phyloP scores from a whole-genome alignment of 108 stramenopile genomes.

The Discostella stelligeroides region DNA sequence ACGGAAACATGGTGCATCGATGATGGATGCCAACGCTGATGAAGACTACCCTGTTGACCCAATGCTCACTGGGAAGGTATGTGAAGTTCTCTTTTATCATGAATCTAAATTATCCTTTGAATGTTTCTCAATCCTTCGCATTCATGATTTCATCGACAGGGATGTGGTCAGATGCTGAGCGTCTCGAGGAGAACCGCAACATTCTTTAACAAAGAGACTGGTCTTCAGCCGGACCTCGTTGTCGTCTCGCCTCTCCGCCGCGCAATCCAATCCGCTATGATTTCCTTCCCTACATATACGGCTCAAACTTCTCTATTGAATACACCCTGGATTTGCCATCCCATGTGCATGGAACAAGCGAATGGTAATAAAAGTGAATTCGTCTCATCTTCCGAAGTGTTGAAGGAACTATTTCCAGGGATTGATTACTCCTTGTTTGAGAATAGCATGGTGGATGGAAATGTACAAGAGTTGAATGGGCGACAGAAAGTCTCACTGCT shows the following conservation, averaged over 20 bases:
- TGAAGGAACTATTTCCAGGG: constrained; percentile 40
- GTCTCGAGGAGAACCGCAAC: constrained; percentile 45
- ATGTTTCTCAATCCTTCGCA: not conserved
- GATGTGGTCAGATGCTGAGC: constrained; percentile 49
- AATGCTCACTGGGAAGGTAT: constrained; percentile 45
- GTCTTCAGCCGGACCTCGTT: constrained; percentile 46
- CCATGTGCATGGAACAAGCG: constrained; percentile 42
- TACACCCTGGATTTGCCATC: constrained; percentile 50
- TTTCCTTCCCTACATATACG: constrained; percentile 42
- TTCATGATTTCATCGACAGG: constrained; percentile 9
- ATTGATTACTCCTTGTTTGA: constrained; percentile 34
- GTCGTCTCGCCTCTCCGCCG: constrained; percentile 52
- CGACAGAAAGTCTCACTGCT: constrained; percentile 34
- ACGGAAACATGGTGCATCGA: constrained; percentile 30
- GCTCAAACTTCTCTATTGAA: constrained; percentile 24
- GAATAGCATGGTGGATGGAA: constrained; percentile 16
- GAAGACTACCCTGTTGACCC: constrained; percentile 49
- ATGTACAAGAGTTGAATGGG: constrained; percentile 19
- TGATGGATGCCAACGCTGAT: constrained; percentile 41
- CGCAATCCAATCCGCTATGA: constrained; percentile 48
- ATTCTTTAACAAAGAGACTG: constrained; percentile 50
- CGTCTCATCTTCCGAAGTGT: constrained; percentile 19
- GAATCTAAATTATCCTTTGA: not conserved
- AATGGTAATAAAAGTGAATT: constrained; percentile 52
- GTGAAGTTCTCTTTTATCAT: not conserved